Base-by-base conservation (phyloP, 2,329 filamentous ascomycete genomes). In the Ambrosiella xylebori region DNA sequence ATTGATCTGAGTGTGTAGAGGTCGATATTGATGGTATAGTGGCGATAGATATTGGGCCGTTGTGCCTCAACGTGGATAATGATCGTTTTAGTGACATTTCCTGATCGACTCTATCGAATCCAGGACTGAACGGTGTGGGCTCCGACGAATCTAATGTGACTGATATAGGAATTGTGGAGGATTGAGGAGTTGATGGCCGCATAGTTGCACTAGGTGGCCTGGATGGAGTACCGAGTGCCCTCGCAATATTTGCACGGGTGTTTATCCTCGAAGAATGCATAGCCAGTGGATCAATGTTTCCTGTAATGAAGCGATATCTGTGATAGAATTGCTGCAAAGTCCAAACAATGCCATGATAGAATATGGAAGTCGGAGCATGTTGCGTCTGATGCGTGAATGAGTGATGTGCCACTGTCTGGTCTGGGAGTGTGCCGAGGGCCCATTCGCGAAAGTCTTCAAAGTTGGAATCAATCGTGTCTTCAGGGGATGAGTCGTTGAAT, bases 51-150 rank as follows among this genome's bases (percentile, higher is more conserved):
- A 54, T 15, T 5, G 51, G 12, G 15, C 36, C 36, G 35, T 7
- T 15, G 51, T 54, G 36, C 41, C 36, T 41, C 67, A 61, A 72
- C 74, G 12, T 80, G 82, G 64, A 81, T 84, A 51, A 88, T 74
- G 53, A 90, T 77, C 3, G 12, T 9, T 39, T 54, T 7, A 54
- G n/a, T 15, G 37, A 15, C 8, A 13, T 39, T 17, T n/a, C 17
- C 5, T 54, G 27, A n/a, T 54, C 51, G 8, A 54, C 12, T 1
- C 36, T 39, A 39, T 40, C 15, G 5, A n/a, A 7, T 38, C 39
- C 51, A 3, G 35, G n/a, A 27, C 15, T 27, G 13, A 54, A 54
- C 8, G 9, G 15, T 13, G 37, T 36, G 8, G 51, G 51, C 6
- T 13, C 27, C 8, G 5, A 15, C 13, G 15, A 49, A 19, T 15